Conservation (phyloP, 345 rosid genomes). For the Acer saccharum region DNA sequence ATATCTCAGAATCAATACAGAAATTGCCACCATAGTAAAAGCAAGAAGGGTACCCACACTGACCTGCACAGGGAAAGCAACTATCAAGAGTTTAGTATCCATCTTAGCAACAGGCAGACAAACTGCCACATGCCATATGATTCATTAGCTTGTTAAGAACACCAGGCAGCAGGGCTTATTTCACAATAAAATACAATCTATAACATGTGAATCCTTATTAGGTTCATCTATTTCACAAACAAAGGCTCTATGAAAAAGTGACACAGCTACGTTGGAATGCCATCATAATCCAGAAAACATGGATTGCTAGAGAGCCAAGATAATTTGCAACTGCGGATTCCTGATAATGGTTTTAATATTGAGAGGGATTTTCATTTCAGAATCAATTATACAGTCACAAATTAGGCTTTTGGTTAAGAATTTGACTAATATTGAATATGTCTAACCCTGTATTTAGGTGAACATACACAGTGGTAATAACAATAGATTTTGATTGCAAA, state of each 20-base stretch:
- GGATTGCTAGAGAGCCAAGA: background rate
- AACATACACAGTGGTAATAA: background rate
- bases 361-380: background rate
- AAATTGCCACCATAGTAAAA: slow-evolving; percentile 93
- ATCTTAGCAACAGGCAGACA: background rate
- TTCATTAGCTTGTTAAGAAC: background rate
- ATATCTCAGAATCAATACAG: slow-evolving; percentile 87
- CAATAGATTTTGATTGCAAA: background rate
- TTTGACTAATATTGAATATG: background rate
- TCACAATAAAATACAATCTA: background rate
- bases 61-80: slow-evolving; percentile 57
- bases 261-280: background rate
- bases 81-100: slow-evolving; percentile 3
- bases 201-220: background rate
- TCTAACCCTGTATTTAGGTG: background rate
- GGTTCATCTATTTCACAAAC: background rate
- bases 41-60: slow-evolving; percentile 99
- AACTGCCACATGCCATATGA: background rate
- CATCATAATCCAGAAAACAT: background rate
- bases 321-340: background rate
- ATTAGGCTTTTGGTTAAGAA: background rate
- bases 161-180: background rate
- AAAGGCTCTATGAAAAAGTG: background rate
- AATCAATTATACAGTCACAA: too few species aligned
- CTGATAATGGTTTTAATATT: background rate